phyloP scores from a whole-genome alignment of 176 grass and related monocot species.

The Poa pratensis region DNA sequence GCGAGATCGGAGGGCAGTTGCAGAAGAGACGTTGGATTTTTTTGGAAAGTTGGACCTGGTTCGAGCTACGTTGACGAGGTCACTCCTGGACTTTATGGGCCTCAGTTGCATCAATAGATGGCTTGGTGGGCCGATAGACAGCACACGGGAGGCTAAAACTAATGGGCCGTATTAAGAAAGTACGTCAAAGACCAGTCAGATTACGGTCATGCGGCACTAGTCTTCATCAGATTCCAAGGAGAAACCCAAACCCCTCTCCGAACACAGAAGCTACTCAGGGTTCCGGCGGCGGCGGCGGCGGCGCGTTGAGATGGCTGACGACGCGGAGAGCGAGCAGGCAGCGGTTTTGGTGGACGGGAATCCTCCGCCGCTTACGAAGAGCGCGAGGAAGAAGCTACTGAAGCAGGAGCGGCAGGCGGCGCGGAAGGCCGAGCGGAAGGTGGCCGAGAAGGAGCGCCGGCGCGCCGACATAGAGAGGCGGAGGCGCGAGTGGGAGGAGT shows the following conservation, averaged over 20 bases:
- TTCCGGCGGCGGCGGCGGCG: conserved; percentile 35
- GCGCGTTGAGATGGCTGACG: conserved; percentile 49
- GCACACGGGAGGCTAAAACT: too few relatives aligned
- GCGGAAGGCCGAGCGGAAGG: conserved; percentile 70
- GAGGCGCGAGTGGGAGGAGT: conserved; percentile 65
- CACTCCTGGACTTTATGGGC: not conserved
- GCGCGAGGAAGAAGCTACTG: conserved; percentile 62
- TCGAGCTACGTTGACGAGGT: not conserved
- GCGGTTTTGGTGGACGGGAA: not conserved
- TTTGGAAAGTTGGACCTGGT: conserved; percentile 2
- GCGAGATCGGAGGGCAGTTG: not conserved
- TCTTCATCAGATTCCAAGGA: not conserved
- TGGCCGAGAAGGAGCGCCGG: conserved; percentile 67
- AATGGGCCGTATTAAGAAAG: accelerated
- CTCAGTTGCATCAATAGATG: not conserved
- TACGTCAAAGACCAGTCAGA: not conserved
- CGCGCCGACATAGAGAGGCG: conserved; percentile 54
- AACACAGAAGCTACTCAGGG: conserved; percentile 21
- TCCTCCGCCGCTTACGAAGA: conserved; percentile 52
- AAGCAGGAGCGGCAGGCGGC: conserved; percentile 69
- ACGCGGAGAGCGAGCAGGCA: conserved; percentile 8
- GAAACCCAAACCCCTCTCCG: conserved; percentile 37
- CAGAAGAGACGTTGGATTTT: conserved; percentile 35
- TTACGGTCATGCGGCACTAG: not conserved
- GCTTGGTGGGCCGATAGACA: not conserved